Evolutionary conservation across 225 moss, liverwort and hornwort genomes (phyloP), one percentile per base, ranked within the genome.

Genomic region (Pseudoscleropodium purum): DNA sequence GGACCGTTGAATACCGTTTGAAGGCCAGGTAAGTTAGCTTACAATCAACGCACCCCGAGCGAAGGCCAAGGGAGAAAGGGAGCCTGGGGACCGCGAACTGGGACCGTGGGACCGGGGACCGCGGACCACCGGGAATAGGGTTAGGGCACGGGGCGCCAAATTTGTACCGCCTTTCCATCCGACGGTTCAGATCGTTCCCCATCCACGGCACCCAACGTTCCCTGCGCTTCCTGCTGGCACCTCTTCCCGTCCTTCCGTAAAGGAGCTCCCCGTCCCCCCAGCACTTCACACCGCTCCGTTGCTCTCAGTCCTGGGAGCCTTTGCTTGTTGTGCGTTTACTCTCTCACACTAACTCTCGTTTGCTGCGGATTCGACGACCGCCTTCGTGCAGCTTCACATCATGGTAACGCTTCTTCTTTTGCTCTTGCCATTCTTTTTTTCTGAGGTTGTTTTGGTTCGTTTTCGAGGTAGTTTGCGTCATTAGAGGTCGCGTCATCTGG

Each of bases 401-500:
- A 89, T 89, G 89, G 89, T 89, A 34, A 49, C 8, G 29, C 19
- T 4, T 10, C n/a, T 54, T 4, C 39, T 39, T 4, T n/a, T 41
- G 6, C 7, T 24, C 6, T 59, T 2, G 6, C 18, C 15, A 0
- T 21, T 4, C 0, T 18, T 27, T 18, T 29, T 34, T 68, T 6
- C n/a, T 12, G 27, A 9, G 34, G 1, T 6, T 9, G 0, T 26
- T 27, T 54, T 18, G 52, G 37, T 54, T 61, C 13, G 39, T 6
- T 20, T 20, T 7, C 3, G 33, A 62, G 24, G 33, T 4, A 10
- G 37, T 17, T 16, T 18, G 25, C 2, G 66, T 24, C 11, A 4
- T 47, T 25, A 3, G 15, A 15, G 64, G 9, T 14, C 9, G 6
- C 33, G 16, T 20, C 18, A 6, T 11, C 1, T 83, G 10, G 25